Percentiles rank a stretch among this genome's conserved stretches.
These are phyloP conservation scores for Neurospora discreta DNA, from an alignment of 495 filamentous ascomycete species.

Conservation along the genomic window DNA sequence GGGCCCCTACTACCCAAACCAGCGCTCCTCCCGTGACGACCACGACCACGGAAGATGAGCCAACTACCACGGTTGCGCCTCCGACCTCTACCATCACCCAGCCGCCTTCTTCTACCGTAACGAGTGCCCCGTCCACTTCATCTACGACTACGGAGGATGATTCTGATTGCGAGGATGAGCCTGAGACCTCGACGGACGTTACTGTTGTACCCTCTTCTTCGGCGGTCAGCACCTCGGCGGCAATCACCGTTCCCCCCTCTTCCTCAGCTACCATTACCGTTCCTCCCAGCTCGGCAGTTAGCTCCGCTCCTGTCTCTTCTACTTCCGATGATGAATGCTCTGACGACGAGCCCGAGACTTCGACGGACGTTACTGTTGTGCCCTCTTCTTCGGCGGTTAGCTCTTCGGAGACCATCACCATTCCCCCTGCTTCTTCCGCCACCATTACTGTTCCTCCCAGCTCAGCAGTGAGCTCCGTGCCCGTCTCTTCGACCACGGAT, in stretches of 20 bases:
- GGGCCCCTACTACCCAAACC: constrained; percentile 1
- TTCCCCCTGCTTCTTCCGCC: neutral
- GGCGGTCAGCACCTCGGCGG: too few species aligned
- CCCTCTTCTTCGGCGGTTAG: neutral
- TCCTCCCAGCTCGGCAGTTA: neutral
- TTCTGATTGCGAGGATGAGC: neutral
- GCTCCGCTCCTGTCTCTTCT: neutral
- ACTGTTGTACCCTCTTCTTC: too few species aligned
- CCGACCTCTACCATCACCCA: neutral
- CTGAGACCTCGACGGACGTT: neutral
- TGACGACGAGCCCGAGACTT: neutral
- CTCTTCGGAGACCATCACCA: neutral
- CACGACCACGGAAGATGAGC: neutral
- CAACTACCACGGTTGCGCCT: neutral
- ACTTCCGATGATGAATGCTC: neutral
- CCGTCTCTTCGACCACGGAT: neutral
- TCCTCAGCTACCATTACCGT: neutral
- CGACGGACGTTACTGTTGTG: neutral
- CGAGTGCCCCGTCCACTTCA: neutral
- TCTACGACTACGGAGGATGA: constrained; percentile 16
- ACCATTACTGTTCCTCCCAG: neutral
- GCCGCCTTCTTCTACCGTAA: neutral
- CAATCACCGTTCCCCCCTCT: neutral
- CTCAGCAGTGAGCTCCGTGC: neutral
- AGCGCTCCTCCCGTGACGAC: neutral